Evolutionary conservation across 202 grass and related monocot genomes (phyloP), one percentile per base, ranked within the genome.

Genomic region (Schoenoplectus tabernaemontani): DNA sequence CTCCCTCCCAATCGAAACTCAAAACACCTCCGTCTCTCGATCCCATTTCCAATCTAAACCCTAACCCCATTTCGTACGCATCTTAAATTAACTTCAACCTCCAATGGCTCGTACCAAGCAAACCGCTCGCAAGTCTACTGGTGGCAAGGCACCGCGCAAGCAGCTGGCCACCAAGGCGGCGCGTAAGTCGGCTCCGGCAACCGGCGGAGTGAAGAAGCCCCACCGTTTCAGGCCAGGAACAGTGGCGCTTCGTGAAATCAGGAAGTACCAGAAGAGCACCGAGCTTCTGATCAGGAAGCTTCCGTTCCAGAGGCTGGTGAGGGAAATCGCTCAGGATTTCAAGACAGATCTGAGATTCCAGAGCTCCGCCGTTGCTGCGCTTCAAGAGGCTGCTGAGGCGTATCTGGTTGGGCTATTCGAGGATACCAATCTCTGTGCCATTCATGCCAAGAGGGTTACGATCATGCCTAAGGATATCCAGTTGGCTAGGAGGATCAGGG

Each of bases 391-490:
- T 0, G 88, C 91, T 37, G 92, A 95, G 87, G 81, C 92, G 0
- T 95, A 91, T 76, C 87, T 95, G 28, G 92, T 95, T 16, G 89
- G 89, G 1, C 84, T 95, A 46, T 95, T 95, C 3, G 87, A 95
- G 85, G 92, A 95, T 80, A 95, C 87, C 81, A 95, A 95, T 77
- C 87, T 95, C 64, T 95, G 92, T 38, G 89, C 92, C 64, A 96
- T 96, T 82, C 92, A 96, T 82, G 87, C 92, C 77, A 96, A 96
- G 89, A 88, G 87, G 77, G 92, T 96, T 82, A 96, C 89, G 72
- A 96, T 96, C 78, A 96, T 96, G 92, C 89, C 87, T 59, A 96
- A 96, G 83, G 92, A 96, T 77, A 92, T 96, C 60, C 92, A 96
- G 81, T 85, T 96, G 11, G 87, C 92, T 0, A 85, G 85, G 53